Base-by-base conservation (phyloP, 371 early-diverging fungal genomes). In the Mucor velutinosus region DNA sequence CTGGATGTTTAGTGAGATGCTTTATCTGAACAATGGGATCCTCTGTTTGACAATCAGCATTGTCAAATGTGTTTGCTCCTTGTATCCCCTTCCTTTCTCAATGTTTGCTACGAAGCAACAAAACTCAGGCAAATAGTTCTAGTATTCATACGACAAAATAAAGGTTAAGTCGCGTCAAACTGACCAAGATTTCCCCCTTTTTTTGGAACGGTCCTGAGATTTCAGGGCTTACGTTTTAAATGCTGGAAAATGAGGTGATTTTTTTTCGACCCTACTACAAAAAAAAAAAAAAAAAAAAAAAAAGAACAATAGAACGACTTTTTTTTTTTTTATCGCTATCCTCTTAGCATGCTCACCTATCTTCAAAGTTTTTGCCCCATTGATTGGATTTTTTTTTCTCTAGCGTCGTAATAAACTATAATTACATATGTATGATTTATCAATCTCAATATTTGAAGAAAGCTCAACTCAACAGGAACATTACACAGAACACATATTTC, bases 221-320 rank as follows among this genome's bases (percentile, higher is more conserved):
- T 25, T 45, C 58, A 41, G 37, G 43, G 58, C 37, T 49, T 37
- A n/a, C 19, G 45, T 58, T 59, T 58, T 35, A 51, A 33, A 30
- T 62, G 51, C 35, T 49, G 33, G 32, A 47, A 53, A 53, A 53
- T 53, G 53, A 53, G 53, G 49, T 62, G 62, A 62, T 62, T 49
- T 62, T 62, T 62, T 32, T 33, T 33, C 8, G 25, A 53, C 12
- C 12, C 12, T n/a, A n/a, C 45, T 45, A 45, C 19, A 33, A 4
- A 33, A 33, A 33, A n/a, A 47, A 47, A 47, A 47, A 47, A 23
- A 47, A 47, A 33, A 4, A 33, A 33, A 33, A n/a, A 47, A 47
- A 47, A 47, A 47, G 47, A 47, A 47, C 47, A 47, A 47, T 47
- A 47, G 47, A 47, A 47, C 47, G 21, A 47, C 47, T 47, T 47